Base-by-base conservation (phyloP, 306 rosid genomes). In the Vigna angularis region DNA sequence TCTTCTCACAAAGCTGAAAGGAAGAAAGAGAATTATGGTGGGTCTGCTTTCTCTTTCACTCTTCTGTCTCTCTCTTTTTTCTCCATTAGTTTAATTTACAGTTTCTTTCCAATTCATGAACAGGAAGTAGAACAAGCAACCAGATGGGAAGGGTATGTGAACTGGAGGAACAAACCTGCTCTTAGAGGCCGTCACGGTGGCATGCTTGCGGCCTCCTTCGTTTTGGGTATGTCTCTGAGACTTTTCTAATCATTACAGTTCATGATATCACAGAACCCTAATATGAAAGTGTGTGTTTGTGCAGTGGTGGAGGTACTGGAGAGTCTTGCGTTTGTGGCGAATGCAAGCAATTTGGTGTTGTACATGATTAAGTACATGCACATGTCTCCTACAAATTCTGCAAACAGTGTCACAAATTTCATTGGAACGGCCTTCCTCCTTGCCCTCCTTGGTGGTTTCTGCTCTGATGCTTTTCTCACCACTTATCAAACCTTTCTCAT, bases 401-500 rank as follows among this genome's bases (percentile, higher is more conserved):
- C 99, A 77, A 96, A 91, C 86, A 81, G 83, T 84, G 99, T 96
- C 77, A 96, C 99, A 15, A 81, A 84, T 83, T 96, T 96, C 96
- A 96, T 96, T 97, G 99, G 97, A 64, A 96, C 99, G 0, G 87
- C 99, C 17, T 96, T 96, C 73, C 96, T 96, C 42, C 98, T 96
- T 12, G 91, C 98, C 47, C 99, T 96, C 7, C 94, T 96, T 3
- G 99, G 99, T 24, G 99, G 98, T 73, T 93, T 93, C 84, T 85
- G 91, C 63, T 88, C 97, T 5, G 99, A 96, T 55, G 90, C 99
- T 49, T 82, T 96, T 17, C 83, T 90, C 91, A 89, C 98, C 17
- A 55, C 99, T 80, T 93, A 89, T 83, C 87, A 78, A 55, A 87
- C 93, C 88, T 96, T 85, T 91, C 76, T 96, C 59, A 88, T 86